phyloP scores from a whole-genome alignment of 768 basidiomycete genomes.

The Rhodotorula taiwanensis region DNA sequence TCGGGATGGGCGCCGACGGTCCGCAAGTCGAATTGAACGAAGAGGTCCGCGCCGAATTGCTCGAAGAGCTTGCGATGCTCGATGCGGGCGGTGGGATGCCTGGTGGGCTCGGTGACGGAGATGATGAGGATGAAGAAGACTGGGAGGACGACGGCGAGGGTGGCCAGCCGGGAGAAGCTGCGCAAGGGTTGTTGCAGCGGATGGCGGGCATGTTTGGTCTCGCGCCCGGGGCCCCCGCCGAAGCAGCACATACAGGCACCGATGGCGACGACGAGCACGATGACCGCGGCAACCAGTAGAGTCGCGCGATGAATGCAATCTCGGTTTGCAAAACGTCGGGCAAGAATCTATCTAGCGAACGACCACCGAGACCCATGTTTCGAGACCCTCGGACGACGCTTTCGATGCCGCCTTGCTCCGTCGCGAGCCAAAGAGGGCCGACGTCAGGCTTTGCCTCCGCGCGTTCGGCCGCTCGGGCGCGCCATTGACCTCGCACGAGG shows the following conservation, averaged over 20 bases:
- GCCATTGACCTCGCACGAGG: too few relatives aligned
- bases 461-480: too few relatives aligned
- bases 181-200: constrained; percentile 10
- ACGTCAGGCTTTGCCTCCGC: too few relatives aligned
- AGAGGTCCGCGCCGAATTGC: constrained; percentile 29
- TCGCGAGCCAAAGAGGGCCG: too few relatives aligned
- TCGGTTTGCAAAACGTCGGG: background rate
- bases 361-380: constrained; percentile 18
- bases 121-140: constrained; percentile 8
- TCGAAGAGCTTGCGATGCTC: constrained; percentile 28
- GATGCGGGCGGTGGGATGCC: constrained; percentile 35
- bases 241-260: background rate
- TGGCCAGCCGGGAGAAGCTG: constrained; percentile 27
- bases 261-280: background rate
- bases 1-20: constrained; percentile 18
- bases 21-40: constrained; percentile 21
- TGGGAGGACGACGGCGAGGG: constrained; percentile 26
- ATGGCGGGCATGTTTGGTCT: constrained; percentile 21
- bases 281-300: too few relatives aligned
- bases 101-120: constrained; percentile 41
- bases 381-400: constrained; percentile 7
- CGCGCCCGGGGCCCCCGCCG: constrained; percentile 2
- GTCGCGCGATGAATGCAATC: too few relatives aligned
- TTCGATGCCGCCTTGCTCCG: too few relatives aligned
- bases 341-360: background rate